These are phyloP conservation scores for Gyromitra esculenta DNA, from an alignment of 2,329 filamentous ascomycete genomes.

Conservation along the genomic window DNA sequence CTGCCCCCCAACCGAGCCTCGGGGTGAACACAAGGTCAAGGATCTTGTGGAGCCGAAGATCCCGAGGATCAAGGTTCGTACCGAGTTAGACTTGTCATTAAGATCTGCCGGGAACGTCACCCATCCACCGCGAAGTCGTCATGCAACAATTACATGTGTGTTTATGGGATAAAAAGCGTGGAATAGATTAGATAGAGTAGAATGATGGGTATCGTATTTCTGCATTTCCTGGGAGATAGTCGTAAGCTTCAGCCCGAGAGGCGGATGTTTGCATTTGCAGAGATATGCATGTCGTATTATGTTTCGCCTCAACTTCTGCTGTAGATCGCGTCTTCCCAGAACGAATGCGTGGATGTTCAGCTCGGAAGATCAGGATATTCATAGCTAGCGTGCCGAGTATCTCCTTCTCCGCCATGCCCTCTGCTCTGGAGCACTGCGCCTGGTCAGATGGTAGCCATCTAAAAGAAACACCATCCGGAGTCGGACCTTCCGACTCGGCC, in stretches of 20 bases:
- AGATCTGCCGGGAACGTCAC: conserved; percentile 45
- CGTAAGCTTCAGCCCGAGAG: conserved; percentile 40
- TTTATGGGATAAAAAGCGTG: no score
- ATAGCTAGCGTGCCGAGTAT: conserved; percentile 10
- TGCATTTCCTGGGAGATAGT: conserved; percentile 2
- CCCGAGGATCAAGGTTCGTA: conserved; percentile 25
- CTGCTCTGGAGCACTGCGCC: conserved; percentile 11
- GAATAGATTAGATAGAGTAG: no score
- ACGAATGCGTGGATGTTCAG: conserved; percentile 4
- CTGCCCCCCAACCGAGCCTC: conserved; percentile 5
- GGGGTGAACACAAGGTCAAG: conserved; percentile 33
- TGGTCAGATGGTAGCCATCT: conserved; percentile 22
- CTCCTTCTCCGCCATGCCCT: background rate
- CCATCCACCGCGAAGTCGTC: conserved; percentile 28
- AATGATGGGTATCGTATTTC: background rate
- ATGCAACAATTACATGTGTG: conserved; percentile 2
- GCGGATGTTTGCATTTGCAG: conserved; percentile 16
- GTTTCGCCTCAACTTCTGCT: conserved; percentile 11
- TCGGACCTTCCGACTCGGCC: conserved; percentile 2
- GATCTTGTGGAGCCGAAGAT: conserved; percentile 32
- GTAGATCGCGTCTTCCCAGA: background rate
- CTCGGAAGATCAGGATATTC: background rate
- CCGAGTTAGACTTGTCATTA: conserved; percentile 1
- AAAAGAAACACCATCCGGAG: conserved; percentile 26
- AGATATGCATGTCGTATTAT: background rate